Evolutionary conservation across 225 moss, liverwort and hornwort genomes (phyloP), one percentile per base, ranked within the genome.

Genomic region (Pseudoscleropodium purum): DNA sequence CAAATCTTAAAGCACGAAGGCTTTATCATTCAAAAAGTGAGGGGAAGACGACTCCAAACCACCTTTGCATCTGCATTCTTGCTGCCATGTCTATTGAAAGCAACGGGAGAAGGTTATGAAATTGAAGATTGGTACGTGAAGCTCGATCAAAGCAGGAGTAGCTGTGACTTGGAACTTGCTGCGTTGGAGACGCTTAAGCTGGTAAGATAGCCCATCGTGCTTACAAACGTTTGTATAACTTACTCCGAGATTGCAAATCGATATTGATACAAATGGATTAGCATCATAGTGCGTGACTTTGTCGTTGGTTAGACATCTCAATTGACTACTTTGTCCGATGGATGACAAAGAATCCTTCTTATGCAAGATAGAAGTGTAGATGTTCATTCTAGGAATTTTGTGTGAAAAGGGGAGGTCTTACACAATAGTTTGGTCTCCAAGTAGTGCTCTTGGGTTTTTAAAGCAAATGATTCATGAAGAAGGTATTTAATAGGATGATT

Each of bases 401-500:
- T n/a, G 14, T 70, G 37, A 41, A 41, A 41, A 3, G 8, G 25
- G 1, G 70, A 70, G 70, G 70, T 39, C 25, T 39, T 39, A 6
- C 13, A 72, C 2, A 15, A 5, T 25, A 41, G 25, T 25, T 41
- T 72, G 14, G 25, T 8, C 2, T 70, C 10, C 7, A 41, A 41
- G 8, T 39, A 26, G 6, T 73, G 4, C 5, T 27, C 26, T 41
- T 25, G 41, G 8, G 1, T 26, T 41, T 72, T 70, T 13, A 27
- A 27, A 5, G 7, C 15, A 26, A 72, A 41, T 41, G 27, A 72
- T 26, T 26, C 4, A 61, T 61, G 3, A 11, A 25, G 2, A 18
- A 0, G 2, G 3, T 45, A 6, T 2, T 9, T 1, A 6, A 18
- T 19, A 31, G 3, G 31, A 47, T 47, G 7, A 7, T 19, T 75